Evolutionary conservation across 352 stramenopile species (phyloP).

Genomic region (Phytopythium montanum): DNA sequence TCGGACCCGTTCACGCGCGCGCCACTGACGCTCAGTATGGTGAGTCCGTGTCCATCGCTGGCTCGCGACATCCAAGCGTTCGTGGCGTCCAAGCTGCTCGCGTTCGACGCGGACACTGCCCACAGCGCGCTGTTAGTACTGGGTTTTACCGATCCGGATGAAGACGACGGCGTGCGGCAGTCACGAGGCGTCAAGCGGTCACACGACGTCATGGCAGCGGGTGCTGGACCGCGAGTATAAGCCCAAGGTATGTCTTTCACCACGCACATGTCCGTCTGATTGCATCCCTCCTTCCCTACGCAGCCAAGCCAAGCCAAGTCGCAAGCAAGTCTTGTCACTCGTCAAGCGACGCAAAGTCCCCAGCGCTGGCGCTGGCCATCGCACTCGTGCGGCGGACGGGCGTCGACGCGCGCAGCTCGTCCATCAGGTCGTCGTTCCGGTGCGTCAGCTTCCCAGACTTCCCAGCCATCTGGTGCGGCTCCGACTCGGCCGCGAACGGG

Average conservation of each 20-base stretch:
- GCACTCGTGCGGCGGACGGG: conserved; percentile 7
- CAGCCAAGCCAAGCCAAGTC: no score
- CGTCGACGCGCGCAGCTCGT: conserved; percentile 4
- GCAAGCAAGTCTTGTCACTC: background rate
- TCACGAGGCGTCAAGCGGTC: conserved; percentile 4
- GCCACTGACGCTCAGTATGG: conserved; percentile 47
- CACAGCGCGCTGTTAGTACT: background rate
- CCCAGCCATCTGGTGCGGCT: no score
- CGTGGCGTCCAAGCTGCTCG: conserved; percentile 22
- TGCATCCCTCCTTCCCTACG: background rate
- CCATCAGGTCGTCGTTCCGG: conserved; percentile 3
- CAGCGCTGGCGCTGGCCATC: conserved; percentile 1
- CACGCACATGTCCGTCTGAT: background rate
- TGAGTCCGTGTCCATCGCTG: conserved; percentile 27
- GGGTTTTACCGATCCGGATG: background rate
- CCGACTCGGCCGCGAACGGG: background rate
- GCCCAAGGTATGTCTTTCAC: background rate
- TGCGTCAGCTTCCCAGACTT: background rate
- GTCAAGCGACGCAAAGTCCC: background rate
- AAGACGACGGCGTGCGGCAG: background rate
- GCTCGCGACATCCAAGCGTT: conserved; percentile 34
- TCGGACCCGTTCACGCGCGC: conserved; percentile 95
- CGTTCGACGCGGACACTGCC: background rate
- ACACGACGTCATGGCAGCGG: background rate
- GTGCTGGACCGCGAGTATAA: background rate